Base-by-base conservation (phyloP, 2,329 filamentous ascomycete genomes). In the Onygenales sp. region DNA sequence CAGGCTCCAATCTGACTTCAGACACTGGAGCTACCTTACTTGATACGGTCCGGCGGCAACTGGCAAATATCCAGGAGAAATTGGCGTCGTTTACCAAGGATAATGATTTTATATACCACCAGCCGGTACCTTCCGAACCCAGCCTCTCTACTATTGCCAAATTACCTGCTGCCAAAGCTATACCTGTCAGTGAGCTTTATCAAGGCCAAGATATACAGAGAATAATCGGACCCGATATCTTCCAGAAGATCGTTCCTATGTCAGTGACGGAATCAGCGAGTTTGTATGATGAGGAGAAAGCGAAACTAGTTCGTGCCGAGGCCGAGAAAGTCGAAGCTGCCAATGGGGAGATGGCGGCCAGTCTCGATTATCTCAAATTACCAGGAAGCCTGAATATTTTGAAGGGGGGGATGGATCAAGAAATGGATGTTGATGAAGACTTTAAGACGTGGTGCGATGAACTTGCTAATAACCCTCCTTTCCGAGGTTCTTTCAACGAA, bases 71-170 rank as follows among this genome's bases (percentile, higher is more conserved):
- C 2, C 87, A 95, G 65, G 87, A 92, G 57, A 91, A 87, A 67
- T 74, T 95, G 21, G 76, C 77, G 14, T 84, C 88, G 56, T 78
- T 91, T 49, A 78, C 80, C 60, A 95, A 95, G 64, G 93, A 98
- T 69, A 98, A 98, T 61, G 93, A 98, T 67, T 97, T 93, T 69
- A 95, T 98, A 66, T 98, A 98, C 65, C 93, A 98, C 67, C 89
- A 97, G 62, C 85, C 83, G 1, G 85, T 98, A 1, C 92, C 93
- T 0, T 84, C 85, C 8, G 90, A 96, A 68, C 87, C 90, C 3
- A 86, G 85, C 32, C 74, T 98, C 10, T 75, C 88, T 1, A 80
- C 86, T 1, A 90, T 98, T 48, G 81, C 90, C 2, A 98, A 97
- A 68, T 78, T 97, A 13, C 90, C 92, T 4, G 94, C 93, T 1